Conservation (phyloP, 1,139 yeast genomes). For the Zygoascus meyerae region DNA sequence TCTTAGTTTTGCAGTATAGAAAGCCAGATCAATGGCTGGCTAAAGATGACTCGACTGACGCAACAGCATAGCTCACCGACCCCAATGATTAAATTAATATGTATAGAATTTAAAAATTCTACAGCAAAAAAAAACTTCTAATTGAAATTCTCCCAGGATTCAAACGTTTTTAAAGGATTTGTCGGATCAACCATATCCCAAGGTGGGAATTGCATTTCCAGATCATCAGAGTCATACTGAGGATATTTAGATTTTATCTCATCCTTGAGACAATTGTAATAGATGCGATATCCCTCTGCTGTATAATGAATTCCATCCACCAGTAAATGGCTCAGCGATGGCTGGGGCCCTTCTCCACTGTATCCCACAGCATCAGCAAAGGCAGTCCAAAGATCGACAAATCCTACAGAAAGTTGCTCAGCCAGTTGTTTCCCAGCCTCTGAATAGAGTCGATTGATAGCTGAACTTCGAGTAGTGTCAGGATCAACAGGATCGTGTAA, state of each 20-base stretch:
- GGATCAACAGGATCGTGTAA: conserved; percentile 27
- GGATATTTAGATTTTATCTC: conserved; percentile 13
- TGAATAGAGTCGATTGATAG: conserved; percentile 43
- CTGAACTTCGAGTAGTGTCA: conserved; percentile 36
- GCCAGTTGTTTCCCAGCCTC: conserved; percentile 48
- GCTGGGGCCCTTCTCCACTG: conserved; percentile 18
- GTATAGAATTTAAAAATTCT: too few species aligned
- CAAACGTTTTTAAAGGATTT: neutral
- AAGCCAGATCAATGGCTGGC: too few species aligned
- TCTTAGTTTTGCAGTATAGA: too few species aligned
- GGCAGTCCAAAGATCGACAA: conserved; percentile 47
- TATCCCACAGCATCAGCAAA: conserved; percentile 32
- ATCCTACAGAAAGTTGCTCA: conserved; percentile 41
- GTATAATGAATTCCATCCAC: conserved; percentile 67
- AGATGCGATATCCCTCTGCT: conserved; percentile 51
- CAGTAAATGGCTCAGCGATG: conserved; percentile 27
- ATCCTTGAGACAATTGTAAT: conserved; percentile 23
- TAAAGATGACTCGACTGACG: too few species aligned
- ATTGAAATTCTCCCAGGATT: neutral
- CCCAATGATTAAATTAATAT: too few species aligned
- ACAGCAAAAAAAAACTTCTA: too few species aligned
- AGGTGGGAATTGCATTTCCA: conserved; percentile 9
- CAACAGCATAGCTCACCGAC: too few species aligned
- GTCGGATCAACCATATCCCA: conserved; percentile 7
- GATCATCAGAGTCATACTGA: conserved; percentile 11